Evolutionary conservation across 768 basidiomycete genomes (phyloP).

Genomic region (Suillus subalutaceus): DNA sequence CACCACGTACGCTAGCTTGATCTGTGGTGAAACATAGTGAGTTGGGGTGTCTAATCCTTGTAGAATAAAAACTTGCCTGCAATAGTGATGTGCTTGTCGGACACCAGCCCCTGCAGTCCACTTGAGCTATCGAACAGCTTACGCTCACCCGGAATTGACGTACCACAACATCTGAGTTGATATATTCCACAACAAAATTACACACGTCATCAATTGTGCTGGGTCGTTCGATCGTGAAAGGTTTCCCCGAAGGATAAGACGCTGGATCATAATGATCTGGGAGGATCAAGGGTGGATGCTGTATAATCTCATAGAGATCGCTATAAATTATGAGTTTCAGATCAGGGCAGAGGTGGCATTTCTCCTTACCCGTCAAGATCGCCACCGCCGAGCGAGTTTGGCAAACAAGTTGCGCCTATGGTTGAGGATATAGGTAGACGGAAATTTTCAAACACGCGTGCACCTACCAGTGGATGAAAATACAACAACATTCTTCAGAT

Average conservation of each 20-base stretch:
- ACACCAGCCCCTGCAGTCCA: constrained; percentile 60
- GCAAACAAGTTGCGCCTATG: constrained; percentile 60
- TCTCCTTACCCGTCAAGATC: constrained; percentile 74
- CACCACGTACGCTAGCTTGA: constrained; percentile 60
- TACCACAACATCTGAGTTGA: constrained; percentile 81
- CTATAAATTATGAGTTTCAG: constrained; percentile 35
- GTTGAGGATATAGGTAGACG: not conserved
- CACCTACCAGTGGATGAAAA: constrained; percentile 61
- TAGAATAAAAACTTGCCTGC: constrained; percentile 52
- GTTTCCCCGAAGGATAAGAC: constrained; percentile 44
- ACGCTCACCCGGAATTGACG: constrained; percentile 14
- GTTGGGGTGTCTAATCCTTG: not conserved
- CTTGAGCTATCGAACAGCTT: not conserved
- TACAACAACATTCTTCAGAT: constrained; percentile 73
- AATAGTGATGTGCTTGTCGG: constrained; percentile 68
- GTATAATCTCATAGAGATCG: constrained; percentile 67
- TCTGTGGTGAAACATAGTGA: constrained; percentile 41
- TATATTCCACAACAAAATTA: constrained; percentile 82
- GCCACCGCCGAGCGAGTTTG: constrained; percentile 73
- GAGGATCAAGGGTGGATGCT: constrained; percentile 57
- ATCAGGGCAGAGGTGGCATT: not conserved
- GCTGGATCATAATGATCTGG: constrained; percentile 52
- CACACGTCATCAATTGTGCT: constrained; percentile 73
- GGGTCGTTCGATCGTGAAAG: constrained; percentile 44
- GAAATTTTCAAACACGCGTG: not conserved